Percentiles rank a stretch among this genome's conserved stretches.
phyloP scores from a whole-genome alignment of 192 early-diverging fungal genomes.

The Coemansia sp. region DNA sequence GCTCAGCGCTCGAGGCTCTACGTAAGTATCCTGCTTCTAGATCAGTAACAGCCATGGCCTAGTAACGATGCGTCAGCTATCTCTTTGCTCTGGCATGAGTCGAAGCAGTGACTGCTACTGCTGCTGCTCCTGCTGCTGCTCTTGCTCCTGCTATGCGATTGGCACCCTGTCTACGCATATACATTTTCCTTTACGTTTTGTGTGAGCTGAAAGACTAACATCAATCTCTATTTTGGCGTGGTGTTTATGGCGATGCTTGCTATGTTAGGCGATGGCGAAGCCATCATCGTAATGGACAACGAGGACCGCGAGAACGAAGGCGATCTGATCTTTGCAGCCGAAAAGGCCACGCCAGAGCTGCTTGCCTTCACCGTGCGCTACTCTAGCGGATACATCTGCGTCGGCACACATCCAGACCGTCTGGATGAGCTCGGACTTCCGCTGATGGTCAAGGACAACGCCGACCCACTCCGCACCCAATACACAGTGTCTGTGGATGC shows the following conservation, averaged over 20 bases:
- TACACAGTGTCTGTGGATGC: conserved; percentile 94
- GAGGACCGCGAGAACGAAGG: conserved; percentile 99
- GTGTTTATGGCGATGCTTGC: neutral
- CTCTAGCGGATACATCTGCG: conserved; percentile 92
- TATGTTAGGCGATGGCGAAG: conserved; percentile 69
- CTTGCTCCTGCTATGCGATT: no score
- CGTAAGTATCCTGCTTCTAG: conserved; percentile 25
- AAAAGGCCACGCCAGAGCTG: conserved; percentile 87
- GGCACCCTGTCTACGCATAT: no score
- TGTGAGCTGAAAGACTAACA: no score
- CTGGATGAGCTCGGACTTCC: conserved; percentile 85
- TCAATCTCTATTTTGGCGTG: no score
- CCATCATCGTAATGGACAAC: conserved; percentile 93
- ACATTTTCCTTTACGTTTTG: no score
- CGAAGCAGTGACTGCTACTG: no score
- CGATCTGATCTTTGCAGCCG: conserved; percentile 96
- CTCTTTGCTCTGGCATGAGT: neutral
- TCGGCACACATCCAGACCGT: conserved; percentile 73
- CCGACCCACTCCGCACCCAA: conserved; percentile 89
- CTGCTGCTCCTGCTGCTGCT: no score
- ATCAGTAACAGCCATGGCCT: neutral
- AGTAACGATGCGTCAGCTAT: neutral
- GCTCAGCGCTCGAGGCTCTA: conserved; percentile 41
- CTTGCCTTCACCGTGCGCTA: conserved; percentile 96
- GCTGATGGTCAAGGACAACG: conserved; percentile 92